Evolutionary conservation across 2,329 filamentous ascomycete species (phyloP).

Genomic region (Thyridium curvatum): DNA sequence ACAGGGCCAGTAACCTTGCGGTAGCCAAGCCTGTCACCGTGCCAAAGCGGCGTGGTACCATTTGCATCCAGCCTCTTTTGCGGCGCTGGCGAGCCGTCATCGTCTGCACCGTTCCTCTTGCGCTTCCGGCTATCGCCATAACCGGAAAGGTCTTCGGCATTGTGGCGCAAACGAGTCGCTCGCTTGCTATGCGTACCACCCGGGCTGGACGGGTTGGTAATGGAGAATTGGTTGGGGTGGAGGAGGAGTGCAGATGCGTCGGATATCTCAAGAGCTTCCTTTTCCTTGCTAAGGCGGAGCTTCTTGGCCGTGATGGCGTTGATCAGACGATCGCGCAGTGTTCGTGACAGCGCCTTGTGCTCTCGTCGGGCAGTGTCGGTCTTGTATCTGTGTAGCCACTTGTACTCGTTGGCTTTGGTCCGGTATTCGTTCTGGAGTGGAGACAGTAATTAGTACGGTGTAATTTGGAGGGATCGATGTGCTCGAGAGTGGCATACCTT

Average conservation of each 20-base stretch:
- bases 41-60: slow-evolving; percentile 56
- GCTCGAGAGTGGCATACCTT: slow-evolving; percentile 57
- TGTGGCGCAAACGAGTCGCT: slow-evolving; percentile 54
- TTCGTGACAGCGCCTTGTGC: slow-evolving; percentile 51
- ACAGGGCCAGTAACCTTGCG: slow-evolving; percentile 52
- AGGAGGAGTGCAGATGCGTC: slow-evolving; percentile 60
- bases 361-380: slow-evolving; percentile 57
- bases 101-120: slow-evolving; percentile 49
- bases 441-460: slow-evolving; percentile 11
- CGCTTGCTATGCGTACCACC: slow-evolving; percentile 58
- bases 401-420: slow-evolving; percentile 52
- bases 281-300: slow-evolving; percentile 57
- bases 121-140: slow-evolving; percentile 55
- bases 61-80: slow-evolving; percentile 50
- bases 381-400: slow-evolving; percentile 55
- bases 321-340: slow-evolving; percentile 60
- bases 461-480: background rate
- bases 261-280: slow-evolving; percentile 61
- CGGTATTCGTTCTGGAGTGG: slow-evolving; percentile 52
- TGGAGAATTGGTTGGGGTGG: slow-evolving; percentile 62
- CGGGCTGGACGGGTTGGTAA: slow-evolving; percentile 58
- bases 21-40: slow-evolving; percentile 50
- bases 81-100: slow-evolving; percentile 58
- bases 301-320: slow-evolving; percentile 61
- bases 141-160: slow-evolving; percentile 50